Base-by-base conservation (phyloP, 257 asterid species). In the Solanum gracilifrons region DNA sequence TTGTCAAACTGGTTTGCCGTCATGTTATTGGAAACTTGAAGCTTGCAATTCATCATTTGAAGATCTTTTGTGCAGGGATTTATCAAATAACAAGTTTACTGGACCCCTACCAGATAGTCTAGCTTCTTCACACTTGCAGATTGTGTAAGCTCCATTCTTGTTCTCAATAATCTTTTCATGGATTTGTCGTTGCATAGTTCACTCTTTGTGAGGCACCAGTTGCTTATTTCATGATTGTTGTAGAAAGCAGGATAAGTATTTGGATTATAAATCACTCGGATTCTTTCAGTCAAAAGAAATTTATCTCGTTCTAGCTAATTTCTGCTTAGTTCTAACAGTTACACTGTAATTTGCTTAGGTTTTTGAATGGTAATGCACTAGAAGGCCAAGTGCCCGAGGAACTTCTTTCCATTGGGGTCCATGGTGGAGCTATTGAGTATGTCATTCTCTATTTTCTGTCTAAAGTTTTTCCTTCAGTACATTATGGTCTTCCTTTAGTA, bases 391-490 rank as follows among this genome's bases (percentile, higher is more conserved):
- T 97, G 43, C 98, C 99, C 0, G 96, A 92, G 91, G 96, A 93
- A 68, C 96, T 97, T 84, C 95, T 93, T 84, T 95, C 99, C 13
- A 89, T 97, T 88, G 99, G 99, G 41, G 96, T 97, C 85, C 99
- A 93, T 77, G 99, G 99, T 85, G 99, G 99, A 91, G 92, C 94
- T 87, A 96, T 97, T 84, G 99, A 97, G 99, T 97, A 96, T 79
- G 95, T 91, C 88, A 51, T 83, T 9, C 64, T 86, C 86, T 77
- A 35, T 31, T 46, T 77, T 79, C 46, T 82, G 69, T 18, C 69
- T 82, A 48, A 29, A 48, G 7, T 82, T 29, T n/a, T 77, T 76
- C 36, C 84, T 79, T n/a, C 7, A 77, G 23, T 39, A 39, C 12
- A 32, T 36, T 71, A 33, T 33, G 35, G 20, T 41, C 64, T 9